Conservation (phyloP, 805 yeast species). For the Hanseniaspora clermontiae region DNA sequence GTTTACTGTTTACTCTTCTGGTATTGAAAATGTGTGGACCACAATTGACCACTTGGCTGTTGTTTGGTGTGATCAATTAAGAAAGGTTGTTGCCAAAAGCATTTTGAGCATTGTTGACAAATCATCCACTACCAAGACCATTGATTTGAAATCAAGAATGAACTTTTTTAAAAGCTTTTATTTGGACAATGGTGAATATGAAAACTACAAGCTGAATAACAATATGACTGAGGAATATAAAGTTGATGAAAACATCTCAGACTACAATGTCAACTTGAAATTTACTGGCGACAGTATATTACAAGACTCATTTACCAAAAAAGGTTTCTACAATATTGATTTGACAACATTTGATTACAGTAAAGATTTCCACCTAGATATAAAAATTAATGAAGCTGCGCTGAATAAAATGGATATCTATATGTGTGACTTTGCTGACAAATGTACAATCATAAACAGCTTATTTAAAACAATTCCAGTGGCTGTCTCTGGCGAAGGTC, state of each 20-base stretch:
- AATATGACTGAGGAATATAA: not conserved
- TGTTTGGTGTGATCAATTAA: constrained; percentile 88
- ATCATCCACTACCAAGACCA: constrained; percentile 36
- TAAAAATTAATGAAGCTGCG: not conserved
- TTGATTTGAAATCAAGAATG: constrained; percentile 46
- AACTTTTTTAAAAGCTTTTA: constrained; percentile 34
- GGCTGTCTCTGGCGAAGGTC: constrained; percentile 11
- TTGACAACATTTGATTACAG: not conserved
- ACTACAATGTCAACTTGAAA: not conserved
- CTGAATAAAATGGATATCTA: not conserved
- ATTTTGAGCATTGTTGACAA: constrained; percentile 50
- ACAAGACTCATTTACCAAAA: not conserved
- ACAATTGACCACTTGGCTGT: constrained; percentile 89
- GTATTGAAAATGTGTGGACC: constrained; percentile 86
- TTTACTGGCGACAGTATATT: not conserved
- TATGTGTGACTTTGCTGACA: not conserved
- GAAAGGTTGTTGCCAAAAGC: constrained; percentile 47
- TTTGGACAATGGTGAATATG: constrained; percentile 18
- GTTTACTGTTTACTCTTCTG: constrained; percentile 68
- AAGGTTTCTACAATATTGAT: not conserved
- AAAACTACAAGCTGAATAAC: not conserved
- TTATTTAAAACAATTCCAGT: constrained; percentile 8
- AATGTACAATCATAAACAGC: constrained; percentile 1
- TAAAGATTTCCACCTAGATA: not conserved
- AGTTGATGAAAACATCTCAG: not conserved